Evolutionary conservation across 208 protist genomes (phyloP).

Genomic region (Entamoeba moshkovskii): DNA sequence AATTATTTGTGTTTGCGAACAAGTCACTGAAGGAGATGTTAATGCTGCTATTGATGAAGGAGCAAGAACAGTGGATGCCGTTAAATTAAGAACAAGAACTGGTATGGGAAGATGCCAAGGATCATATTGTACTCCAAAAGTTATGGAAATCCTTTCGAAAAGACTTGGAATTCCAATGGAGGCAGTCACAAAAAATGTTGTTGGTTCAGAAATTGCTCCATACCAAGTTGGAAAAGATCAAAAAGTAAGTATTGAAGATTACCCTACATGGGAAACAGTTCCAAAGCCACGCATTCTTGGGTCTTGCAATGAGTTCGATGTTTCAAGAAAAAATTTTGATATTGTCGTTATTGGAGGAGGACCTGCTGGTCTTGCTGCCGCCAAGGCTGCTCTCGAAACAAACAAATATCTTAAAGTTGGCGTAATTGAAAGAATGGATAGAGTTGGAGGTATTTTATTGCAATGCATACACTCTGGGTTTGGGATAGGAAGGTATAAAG

Average conservation of each 20-base stretch:
- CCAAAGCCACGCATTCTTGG: neutral
- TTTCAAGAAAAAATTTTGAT: constrained; percentile 10
- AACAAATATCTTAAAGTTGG: neutral
- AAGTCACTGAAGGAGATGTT: constrained; percentile 21
- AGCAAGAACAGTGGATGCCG: neutral
- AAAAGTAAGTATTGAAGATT: neutral
- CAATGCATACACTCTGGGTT: constrained; percentile 14
- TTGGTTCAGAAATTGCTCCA: neutral
- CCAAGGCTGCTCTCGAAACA: neutral
- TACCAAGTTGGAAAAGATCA: neutral
- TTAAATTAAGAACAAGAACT: constrained; percentile 20
- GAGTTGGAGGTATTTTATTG: constrained; percentile 10
- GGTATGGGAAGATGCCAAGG: constrained; percentile 24
- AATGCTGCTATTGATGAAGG: constrained; percentile 21
- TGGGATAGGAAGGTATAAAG: neutral
- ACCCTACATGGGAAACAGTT: neutral
- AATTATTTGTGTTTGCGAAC: constrained; percentile 22
- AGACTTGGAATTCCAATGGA: neutral
- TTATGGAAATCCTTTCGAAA: constrained; percentile 11
- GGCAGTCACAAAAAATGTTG: neutral
- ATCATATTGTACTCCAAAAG: constrained; percentile 4
- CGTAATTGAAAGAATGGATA: constrained; percentile 1
- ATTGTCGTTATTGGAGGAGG: constrained; percentile 22
- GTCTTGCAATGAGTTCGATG: neutral
- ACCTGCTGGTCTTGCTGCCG: constrained; percentile 21